Evolutionary conservation across 371 early-diverging fungal genomes (phyloP).

Genomic region (Syncephalastrum monosporum): DNA sequence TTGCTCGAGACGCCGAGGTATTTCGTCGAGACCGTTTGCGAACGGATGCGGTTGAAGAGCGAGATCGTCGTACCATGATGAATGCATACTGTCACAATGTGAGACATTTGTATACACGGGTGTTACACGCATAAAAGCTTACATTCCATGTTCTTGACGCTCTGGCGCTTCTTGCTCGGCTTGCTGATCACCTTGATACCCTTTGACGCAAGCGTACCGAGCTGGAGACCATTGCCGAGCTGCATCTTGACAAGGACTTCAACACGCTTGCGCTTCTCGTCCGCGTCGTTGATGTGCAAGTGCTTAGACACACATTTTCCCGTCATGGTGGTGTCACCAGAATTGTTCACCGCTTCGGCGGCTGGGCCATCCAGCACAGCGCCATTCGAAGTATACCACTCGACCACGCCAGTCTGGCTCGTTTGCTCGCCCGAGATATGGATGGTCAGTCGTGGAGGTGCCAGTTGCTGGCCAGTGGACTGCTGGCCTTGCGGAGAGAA

Average conservation of each 20-base stretch:
- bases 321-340: constrained; percentile 38
- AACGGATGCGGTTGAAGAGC: constrained; percentile 82
- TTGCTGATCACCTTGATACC: constrained; percentile 87
- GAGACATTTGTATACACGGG: neutral
- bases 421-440: constrained; percentile 34
- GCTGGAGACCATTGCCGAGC: constrained; percentile 57
- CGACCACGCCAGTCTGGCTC: constrained; percentile 28
- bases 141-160: constrained; percentile 80
- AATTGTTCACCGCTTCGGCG: constrained; percentile 14
- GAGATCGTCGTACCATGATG: constrained; percentile 83
- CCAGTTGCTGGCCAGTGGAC: neutral
- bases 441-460: constrained; percentile 30
- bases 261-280: constrained; percentile 78
- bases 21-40: constrained; percentile 87
- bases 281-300: constrained; percentile 81
- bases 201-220: constrained; percentile 71
- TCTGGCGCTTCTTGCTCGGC: constrained; percentile 84
- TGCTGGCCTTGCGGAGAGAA: no score
- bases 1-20: constrained; percentile 68
- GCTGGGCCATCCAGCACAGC: constrained; percentile 21
- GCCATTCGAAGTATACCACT: constrained; percentile 30
- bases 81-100: constrained; percentile 62
- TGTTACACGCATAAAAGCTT: constrained; percentile 20
- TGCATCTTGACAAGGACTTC: constrained; percentile 71
- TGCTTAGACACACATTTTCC: constrained; percentile 84